Evolutionary conservation across 2,329 filamentous ascomycete genomes (phyloP).

Genomic region (Eutypella sp.): DNA sequence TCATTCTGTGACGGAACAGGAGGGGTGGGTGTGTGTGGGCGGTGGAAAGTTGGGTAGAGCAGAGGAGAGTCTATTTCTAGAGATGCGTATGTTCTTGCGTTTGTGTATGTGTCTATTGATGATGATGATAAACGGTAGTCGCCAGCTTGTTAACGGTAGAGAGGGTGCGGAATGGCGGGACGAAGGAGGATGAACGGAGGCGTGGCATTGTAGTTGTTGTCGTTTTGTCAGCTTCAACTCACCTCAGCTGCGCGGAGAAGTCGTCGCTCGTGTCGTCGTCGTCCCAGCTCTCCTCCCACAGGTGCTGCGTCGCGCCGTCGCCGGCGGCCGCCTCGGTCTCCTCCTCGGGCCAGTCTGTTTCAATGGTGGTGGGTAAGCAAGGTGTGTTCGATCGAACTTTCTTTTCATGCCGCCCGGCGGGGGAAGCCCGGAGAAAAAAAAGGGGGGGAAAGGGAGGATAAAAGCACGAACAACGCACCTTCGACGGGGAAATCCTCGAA

Average conservation of each 20-base stretch:
- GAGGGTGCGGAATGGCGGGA: background rate
- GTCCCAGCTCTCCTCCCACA: conserved; percentile 99
- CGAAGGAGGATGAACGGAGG: background rate
- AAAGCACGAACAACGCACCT: conserved; percentile 50
- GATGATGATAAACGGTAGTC: too few species aligned
- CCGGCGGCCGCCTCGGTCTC: conserved; percentile 71
- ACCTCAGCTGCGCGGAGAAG: conserved; percentile 93
- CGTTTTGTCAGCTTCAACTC: conserved; percentile 34
- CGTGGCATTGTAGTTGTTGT: conserved; percentile 5
- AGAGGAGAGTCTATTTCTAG: too few species aligned
- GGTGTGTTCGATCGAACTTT: too few species aligned
- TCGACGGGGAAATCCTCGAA: conserved; percentile 99
- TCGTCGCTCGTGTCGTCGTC: conserved; percentile 97
- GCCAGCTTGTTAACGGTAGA: too few species aligned
- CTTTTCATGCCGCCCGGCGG: too few species aligned
- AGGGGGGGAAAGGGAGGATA: background rate
- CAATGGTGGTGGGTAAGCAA: too few species aligned
- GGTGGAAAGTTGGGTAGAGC: too few species aligned
- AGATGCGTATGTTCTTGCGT: too few species aligned
- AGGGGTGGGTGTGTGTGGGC: too few species aligned
- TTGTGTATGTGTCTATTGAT: too few species aligned
- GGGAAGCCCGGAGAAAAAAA: background rate
- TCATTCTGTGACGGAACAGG: conserved; percentile 1
- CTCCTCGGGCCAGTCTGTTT: conserved; percentile 83
- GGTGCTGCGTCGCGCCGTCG: conserved; percentile 64